phyloP scores from a whole-genome alignment of 2,329 filamentous ascomycete species.

The Calonectria pseudoturangicola region DNA sequence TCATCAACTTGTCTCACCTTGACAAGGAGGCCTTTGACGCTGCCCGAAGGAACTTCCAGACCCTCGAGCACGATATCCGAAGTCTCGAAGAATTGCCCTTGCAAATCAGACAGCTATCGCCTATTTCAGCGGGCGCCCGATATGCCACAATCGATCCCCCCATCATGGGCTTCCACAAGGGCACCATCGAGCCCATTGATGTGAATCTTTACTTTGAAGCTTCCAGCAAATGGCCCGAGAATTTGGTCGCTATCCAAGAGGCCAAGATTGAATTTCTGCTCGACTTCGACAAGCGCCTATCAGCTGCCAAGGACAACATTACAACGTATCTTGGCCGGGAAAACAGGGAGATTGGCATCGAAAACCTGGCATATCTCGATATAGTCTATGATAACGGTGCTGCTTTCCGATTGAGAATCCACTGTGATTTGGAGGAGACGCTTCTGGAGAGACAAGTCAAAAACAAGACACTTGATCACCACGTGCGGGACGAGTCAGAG shows the following conservation, averaged over 20 bases:
- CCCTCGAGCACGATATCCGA: conserved; percentile 85
- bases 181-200: conserved; percentile 77
- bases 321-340: conserved; percentile 87
- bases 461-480: conserved; percentile 80
- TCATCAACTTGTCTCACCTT: conserved; percentile 67
- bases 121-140: conserved; percentile 83
- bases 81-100: conserved; percentile 88
- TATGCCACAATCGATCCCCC: conserved; percentile 77
- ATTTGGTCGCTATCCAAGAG: conserved; percentile 91
- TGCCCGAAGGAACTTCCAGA: conserved; percentile 81
- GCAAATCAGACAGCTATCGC: conserved; percentile 86
- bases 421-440: conserved; percentile 89
- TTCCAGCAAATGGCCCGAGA: conserved; percentile 95
- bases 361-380: conserved; percentile 90
- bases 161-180: conserved; percentile 65
- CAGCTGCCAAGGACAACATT: conserved; percentile 75
- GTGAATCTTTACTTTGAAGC: conserved; percentile 94
- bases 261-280: conserved; percentile 94
- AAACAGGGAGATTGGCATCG: conserved; percentile 79
- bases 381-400: conserved; percentile 83
- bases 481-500: conserved; percentile 80
- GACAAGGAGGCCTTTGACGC: conserved; percentile 79
- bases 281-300: conserved; percentile 82
- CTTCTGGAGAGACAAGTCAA: conserved; percentile 87
- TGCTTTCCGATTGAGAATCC: conserved; percentile 89